These are phyloP conservation scores for Chiua virens DNA, from an alignment of 768 basidiomycete species.

Conservation along the genomic window DNA sequence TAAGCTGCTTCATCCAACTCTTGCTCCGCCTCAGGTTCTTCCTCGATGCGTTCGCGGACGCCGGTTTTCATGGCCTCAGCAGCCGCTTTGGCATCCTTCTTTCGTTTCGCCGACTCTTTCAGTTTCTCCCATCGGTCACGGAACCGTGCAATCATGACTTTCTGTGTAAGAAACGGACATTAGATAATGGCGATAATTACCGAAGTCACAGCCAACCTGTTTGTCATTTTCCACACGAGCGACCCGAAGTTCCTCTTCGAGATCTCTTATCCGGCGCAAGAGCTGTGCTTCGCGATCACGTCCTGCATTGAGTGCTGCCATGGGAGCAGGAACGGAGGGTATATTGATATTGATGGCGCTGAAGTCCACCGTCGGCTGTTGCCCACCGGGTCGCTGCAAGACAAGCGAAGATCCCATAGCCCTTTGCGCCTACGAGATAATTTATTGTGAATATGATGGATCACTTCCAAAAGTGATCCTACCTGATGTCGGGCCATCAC, in stretches of 20 bases:
- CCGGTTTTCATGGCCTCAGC: constrained; percentile 44
- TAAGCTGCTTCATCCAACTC: constrained; percentile 38
- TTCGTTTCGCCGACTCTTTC: constrained; percentile 84
- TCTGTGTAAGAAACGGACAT: constrained; percentile 44
- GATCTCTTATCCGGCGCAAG: constrained; percentile 59
- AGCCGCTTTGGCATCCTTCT: constrained; percentile 70
- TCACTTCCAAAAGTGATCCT: constrained; percentile 13
- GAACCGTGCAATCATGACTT: constrained; percentile 79
- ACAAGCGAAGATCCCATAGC: constrained; percentile 71
- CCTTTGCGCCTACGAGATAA: constrained; percentile 62
- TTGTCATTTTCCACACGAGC: constrained; percentile 77
- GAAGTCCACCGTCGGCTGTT: constrained; percentile 48
- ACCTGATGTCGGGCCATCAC: constrained; percentile 69
- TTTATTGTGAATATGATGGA: constrained; percentile 3
- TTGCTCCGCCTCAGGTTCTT: constrained; percentile 66
- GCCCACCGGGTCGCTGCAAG: constrained; percentile 43
- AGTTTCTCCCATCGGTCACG: constrained; percentile 88
- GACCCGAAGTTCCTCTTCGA: constrained; percentile 73
- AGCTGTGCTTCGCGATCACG: constrained; percentile 57
- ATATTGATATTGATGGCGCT: constrained; percentile 58
- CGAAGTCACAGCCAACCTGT: constrained; percentile 50
- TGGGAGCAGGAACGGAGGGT: constrained; percentile 44
- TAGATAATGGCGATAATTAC: constrained; percentile 8
- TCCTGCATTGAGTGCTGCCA: constrained; percentile 50
- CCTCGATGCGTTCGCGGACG: constrained; percentile 67